phyloP scores from a whole-genome alignment of 148 eudicot genomes.

The Amaranthus palmeri region DNA sequence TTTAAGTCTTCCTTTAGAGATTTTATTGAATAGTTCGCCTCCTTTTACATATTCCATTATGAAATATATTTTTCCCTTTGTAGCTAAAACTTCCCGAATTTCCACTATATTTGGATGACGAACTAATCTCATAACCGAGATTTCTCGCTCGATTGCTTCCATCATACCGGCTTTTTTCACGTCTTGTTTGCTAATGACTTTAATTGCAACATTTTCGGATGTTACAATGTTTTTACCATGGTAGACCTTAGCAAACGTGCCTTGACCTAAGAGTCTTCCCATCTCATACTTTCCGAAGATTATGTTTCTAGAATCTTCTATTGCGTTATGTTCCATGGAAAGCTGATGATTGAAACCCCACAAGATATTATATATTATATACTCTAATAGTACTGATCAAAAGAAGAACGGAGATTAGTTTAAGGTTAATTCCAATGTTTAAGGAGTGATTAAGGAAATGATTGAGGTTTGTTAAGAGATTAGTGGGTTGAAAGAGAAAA shows the following conservation, averaged over 20 bases:
- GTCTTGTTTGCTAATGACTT: constrained; percentile 59
- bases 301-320: constrained; percentile 20
- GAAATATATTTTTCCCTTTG: constrained; percentile 49
- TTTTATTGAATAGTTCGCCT: constrained; percentile 57
- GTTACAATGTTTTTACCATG: constrained; percentile 36
- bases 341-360: no score
- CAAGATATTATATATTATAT: no score
- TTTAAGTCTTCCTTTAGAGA: constrained; percentile 42
- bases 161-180: constrained; percentile 47
- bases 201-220: constrained; percentile 53
- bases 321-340: constrained; percentile 18
- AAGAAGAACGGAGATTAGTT: neutral
- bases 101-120: constrained; percentile 59
- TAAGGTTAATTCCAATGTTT: neutral
- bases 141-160: constrained; percentile 58
- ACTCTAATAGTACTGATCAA: no score
- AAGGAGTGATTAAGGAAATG: constrained; percentile 7
- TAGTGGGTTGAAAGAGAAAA: neutral
- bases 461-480: neutral
- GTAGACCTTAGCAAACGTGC: constrained; percentile 70
- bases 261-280: constrained; percentile 60
- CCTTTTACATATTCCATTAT: constrained; percentile 67
- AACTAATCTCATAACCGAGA: constrained; percentile 54
- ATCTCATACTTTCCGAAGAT: constrained; percentile 61
- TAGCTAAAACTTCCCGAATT: constrained; percentile 62